These are phyloP conservation scores for Camelina laxa DNA, from an alignment of 345 rosid genomes.

Conservation along the genomic window DNA sequence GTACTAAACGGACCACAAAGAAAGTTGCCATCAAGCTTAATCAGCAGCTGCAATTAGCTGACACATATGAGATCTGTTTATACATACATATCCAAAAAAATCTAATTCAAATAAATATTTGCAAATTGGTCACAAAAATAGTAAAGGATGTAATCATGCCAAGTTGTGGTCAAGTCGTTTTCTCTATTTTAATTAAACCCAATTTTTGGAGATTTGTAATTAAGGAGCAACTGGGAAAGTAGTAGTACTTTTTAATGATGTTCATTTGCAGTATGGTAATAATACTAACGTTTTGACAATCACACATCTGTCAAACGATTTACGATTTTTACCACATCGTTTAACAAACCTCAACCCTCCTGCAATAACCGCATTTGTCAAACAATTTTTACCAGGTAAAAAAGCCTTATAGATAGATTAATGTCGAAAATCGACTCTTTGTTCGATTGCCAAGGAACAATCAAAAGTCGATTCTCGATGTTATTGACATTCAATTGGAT, in stretches of 20 bases:
- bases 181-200: constrained; percentile 28
- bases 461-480: no score
- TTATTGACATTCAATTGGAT: background rate
- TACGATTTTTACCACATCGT: no score
- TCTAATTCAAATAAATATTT: constrained; percentile 31
- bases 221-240: background rate
- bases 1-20: constrained; percentile 42
- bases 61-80: constrained; percentile 29
- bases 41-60: constrained; percentile 43
- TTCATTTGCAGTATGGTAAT: background rate
- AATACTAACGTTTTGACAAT: background rate
- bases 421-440: background rate
- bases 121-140: constrained; percentile 34
- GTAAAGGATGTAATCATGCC: constrained; percentile 41
- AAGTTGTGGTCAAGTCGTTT: constrained; percentile 39
- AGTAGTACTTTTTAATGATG: background rate
- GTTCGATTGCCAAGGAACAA: no score
- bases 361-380: background rate
- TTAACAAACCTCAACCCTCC: no score
- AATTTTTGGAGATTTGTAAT: background rate
- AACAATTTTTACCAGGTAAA: no score
- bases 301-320: no score
- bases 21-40: constrained; percentile 36
- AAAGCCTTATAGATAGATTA: no score
- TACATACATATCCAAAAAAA: constrained; percentile 35